Conservation (phyloP, 2,329 filamentous ascomycete genomes). For the Didymella exigua region DNA sequence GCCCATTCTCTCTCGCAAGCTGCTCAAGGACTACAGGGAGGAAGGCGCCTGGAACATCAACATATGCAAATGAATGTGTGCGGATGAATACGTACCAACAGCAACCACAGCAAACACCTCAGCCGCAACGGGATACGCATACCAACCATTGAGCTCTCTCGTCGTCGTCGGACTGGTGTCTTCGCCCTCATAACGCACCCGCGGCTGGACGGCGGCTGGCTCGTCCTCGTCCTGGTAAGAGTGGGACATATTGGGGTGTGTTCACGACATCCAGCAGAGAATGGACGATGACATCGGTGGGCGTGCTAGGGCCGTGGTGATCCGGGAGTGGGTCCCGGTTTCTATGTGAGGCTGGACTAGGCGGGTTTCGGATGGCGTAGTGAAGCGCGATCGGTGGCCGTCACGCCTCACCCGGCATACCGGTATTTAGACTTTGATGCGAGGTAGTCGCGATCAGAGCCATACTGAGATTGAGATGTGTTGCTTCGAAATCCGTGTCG, state of each 20-base stretch:
- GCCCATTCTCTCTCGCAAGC: slow-evolving; percentile 84
- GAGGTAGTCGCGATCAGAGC: not conserved
- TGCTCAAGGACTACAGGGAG: slow-evolving; percentile 92
- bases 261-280: slow-evolving; percentile 1
- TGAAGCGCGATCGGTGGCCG: slow-evolving; percentile 6
- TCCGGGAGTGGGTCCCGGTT: slow-evolving; percentile 6
- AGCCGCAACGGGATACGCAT: slow-evolving; percentile 86
- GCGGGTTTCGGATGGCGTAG: slow-evolving; percentile 6
- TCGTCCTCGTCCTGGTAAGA: slow-evolving; percentile 17
- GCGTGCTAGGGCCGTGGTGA: slow-evolving; percentile 4
- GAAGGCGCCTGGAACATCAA: slow-evolving; percentile 89
- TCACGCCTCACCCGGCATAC: not conserved
- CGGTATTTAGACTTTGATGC: not conserved
- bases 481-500: not conserved
- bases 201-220: not conserved
- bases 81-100: slow-evolving; percentile 62
- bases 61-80: not conserved
- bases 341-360: slow-evolving; percentile 15
- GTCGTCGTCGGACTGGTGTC: slow-evolving; percentile 73
- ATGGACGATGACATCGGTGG: slow-evolving; percentile 6
- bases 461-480: not conserved
- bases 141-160: slow-evolving; percentile 86
- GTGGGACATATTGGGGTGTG: slow-evolving; percentile 21
- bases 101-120: slow-evolving; percentile 93
- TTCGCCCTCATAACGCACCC: slow-evolving; percentile 35